Evolutionary conservation across 2,329 filamentous ascomycete genomes (phyloP).

Genomic region (Trichoderma sp.): DNA sequence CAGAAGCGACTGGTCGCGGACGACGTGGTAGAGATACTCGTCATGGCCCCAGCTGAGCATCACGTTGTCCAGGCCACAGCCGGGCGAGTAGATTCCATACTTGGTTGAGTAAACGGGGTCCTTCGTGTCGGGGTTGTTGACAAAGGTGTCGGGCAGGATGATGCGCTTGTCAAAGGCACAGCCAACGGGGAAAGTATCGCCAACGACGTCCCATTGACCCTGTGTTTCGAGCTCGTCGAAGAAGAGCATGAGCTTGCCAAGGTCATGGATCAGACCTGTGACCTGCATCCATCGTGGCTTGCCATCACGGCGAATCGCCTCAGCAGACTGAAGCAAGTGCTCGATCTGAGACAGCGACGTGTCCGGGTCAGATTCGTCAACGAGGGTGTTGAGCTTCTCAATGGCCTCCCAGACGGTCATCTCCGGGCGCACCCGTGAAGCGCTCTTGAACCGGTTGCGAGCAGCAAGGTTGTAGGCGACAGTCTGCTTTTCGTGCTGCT

Average conservation of each 20-base stretch:
- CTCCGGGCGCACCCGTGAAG: slow-evolving; percentile 59
- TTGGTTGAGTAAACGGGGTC: slow-evolving; percentile 72
- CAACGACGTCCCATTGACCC: slow-evolving; percentile 92
- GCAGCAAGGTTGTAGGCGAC: slow-evolving; percentile 81
- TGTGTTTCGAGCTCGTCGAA: slow-evolving; percentile 62
- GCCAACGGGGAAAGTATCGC: slow-evolving; percentile 78
- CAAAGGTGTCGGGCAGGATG: slow-evolving; percentile 78
- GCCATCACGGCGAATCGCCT: slow-evolving; percentile 82
- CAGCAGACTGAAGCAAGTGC: slow-evolving; percentile 82
- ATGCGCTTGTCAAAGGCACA: slow-evolving; percentile 72
- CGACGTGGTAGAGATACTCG: slow-evolving; percentile 82
- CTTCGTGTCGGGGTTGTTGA: slow-evolving; percentile 68
- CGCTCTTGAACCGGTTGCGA: slow-evolving; percentile 56
- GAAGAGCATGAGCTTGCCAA: slow-evolving; percentile 78
- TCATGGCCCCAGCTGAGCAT: slow-evolving; percentile 92
- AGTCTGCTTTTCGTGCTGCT: slow-evolving; percentile 69
- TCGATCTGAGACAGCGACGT: slow-evolving; percentile 85
- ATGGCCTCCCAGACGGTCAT: slow-evolving; percentile 92
- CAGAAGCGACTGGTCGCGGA: slow-evolving; percentile 76
- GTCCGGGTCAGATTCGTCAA: slow-evolving; percentile 89
- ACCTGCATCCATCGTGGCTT: slow-evolving; percentile 82
- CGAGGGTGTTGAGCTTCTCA: slow-evolving; percentile 85
- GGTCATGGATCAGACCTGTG: slow-evolving; percentile 73
- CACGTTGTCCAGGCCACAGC: slow-evolving; percentile 80
- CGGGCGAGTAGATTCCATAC: slow-evolving; percentile 74